Base-by-base conservation (phyloP, 257 asterid genomes). In the Nicotiana knightiana region DNA sequence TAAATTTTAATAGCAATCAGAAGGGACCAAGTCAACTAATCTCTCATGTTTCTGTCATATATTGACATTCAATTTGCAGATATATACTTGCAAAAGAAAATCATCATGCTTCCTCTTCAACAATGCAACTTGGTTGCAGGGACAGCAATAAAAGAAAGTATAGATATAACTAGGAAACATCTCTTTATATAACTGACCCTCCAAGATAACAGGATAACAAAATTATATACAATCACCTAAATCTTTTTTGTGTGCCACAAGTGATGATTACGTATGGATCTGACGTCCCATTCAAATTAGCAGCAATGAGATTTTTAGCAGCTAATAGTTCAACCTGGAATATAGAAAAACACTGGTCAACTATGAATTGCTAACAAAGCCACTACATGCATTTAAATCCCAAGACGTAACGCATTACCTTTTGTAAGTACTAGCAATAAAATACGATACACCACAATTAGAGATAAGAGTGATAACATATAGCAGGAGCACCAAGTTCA, bases 211-310 rank as follows among this genome's bases (percentile, higher is more conserved):
- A 75, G 26, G 63, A 6, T 75, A 75, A 51, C 79, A 73, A 73
- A 73, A 73, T 48, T 21, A 71, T 58, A 71, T 73, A 2, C 6
- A 8, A 11, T 51, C 79, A 96, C 99, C 99, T 96, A 87, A 94
- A 93, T 79, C 96, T 91, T 87, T 94, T 96, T 85, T 96, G 94
- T 33, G 89, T 82, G 76, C 97, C 94, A 83, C 98, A 94, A 78
- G 94, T 89, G 77, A 96, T 90, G 81, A 94, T 91, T 79, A 93
- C 98, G 84, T 93, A 96, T 84, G 99, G 97, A 91, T 94, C 98
- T 71, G 98, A 91, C 57, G 97, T 91, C 85, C 98, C 97, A 87
- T 92, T 94, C 81, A 94, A 84, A 87, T 93, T 94, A 70, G 95
- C 95, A 84, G 94, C 97, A 54, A 85, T 79, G 82, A 96, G 99